Conservation (phyloP, 2,329 filamentous ascomycete species). For the Madurella mycetomatis region DNA sequence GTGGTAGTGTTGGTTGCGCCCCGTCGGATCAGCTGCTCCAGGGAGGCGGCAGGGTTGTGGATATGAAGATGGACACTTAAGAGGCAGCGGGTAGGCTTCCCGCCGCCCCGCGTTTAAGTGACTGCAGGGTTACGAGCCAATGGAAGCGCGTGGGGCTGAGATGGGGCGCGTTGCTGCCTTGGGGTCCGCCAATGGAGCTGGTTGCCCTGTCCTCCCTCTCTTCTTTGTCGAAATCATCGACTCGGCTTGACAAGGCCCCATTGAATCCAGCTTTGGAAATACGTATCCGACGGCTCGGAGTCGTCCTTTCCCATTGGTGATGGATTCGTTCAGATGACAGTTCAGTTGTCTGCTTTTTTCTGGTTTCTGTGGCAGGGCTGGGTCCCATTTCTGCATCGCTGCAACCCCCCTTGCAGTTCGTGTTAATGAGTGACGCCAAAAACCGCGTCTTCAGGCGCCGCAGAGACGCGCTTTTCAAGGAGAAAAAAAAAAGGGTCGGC, state of each 20-base stretch:
- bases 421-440: slow-evolving; percentile 25
- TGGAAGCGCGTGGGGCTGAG: slow-evolving; percentile 26
- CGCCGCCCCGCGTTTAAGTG: slow-evolving; percentile 16
- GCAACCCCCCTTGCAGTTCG: slow-evolving; percentile 10
- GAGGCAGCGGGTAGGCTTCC: neutral
- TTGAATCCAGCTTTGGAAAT: neutral
- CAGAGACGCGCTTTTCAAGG: slow-evolving; percentile 17
- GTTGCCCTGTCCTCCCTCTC: neutral
- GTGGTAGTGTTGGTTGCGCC: too few relatives aligned
- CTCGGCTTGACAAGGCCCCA: neutral
- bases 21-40: too few relatives aligned
- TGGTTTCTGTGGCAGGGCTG: neutral
- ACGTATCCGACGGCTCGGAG: neutral
- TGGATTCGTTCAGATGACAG: neutral
- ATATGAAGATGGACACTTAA: neutral
- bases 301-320: neutral
- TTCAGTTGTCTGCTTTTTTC: neutral
- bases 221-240: neutral
- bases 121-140: slow-evolving; percentile 18
- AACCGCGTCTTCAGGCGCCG: slow-evolving; percentile 17
- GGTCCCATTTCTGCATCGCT: neutral
- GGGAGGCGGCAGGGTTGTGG: neutral
- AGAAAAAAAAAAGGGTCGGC: slow-evolving; percentile 10
- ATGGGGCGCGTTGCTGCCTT: slow-evolving; percentile 8
- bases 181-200: neutral